Base-by-base conservation (phyloP, 2,329 filamentous ascomycete species). In the Rutstroemia sp. region DNA sequence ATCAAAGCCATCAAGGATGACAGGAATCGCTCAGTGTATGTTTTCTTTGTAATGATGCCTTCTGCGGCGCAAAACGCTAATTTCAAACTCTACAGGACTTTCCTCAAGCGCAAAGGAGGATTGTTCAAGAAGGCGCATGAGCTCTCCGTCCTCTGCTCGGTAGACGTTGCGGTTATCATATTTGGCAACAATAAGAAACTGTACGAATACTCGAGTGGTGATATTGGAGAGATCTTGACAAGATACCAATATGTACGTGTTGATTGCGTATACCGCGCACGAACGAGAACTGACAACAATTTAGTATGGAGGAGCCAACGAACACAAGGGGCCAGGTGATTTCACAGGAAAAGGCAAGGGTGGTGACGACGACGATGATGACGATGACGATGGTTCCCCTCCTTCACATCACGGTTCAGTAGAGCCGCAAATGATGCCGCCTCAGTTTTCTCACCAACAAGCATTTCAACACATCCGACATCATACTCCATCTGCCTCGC, bases 1-100 rank as follows among this genome's bases (percentile, higher is more conserved):
- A 97, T 99, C 80, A 96, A 96, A 77, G 90, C 92, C 66, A 97
- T 97, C 80, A 96, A 96, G 76, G 92, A 96, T 84, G 92, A 96
- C 75, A 85, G 92, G 69, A 96, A 96, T 72, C 90, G 92, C 72
- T 96, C 92, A 68, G 92, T 96, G 92, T 96, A 90, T 74, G 61
- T 61, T 44, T 42, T 54, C 34, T 55, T 42, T 39, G 41, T 52
- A 51, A 49, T 16, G 57, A 27, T 37, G 34, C 12, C 39, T 53
- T n/a, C 30, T 34, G 45, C 46, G 30, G 47, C 38, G 50, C 50
- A 45, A 46, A 16, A 16, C 48, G 10, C 37, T 42, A 48, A 60
- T 48, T 44, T 62, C 66, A 23, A 37, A 27, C 57, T 17, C 56
- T 52, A 56, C 69, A 96, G 92, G 63, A 99, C 94, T 46, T 99